Evolutionary conservation across 805 yeast genomes (phyloP).

Genomic region (Schwanniomyces vanrijiae): DNA sequence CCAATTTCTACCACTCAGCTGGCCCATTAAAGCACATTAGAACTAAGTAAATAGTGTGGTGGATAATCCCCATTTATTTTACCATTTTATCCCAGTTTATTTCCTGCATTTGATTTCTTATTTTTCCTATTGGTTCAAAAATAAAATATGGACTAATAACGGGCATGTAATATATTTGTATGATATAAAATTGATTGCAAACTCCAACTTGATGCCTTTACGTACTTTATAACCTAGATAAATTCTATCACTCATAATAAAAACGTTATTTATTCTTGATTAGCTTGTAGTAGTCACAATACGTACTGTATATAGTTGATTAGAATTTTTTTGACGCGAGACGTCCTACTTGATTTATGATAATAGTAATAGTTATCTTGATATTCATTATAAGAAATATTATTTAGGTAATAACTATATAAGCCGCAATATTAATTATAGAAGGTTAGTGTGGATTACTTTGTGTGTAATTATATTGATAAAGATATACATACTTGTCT

Average conservation of each 20-base stretch:
- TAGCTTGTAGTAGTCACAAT: neutral
- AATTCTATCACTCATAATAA: neutral
- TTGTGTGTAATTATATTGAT: neutral
- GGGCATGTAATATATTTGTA: neutral
- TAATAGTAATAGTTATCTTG: neutral
- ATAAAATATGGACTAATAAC: neutral
- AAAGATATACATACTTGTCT: neutral
- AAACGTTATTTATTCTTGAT: neutral
- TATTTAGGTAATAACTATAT: neutral
- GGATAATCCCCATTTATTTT: neutral
- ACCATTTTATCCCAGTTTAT: neutral
- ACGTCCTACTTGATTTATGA: neutral
- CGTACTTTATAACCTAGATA: neutral
- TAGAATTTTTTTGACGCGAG: neutral
- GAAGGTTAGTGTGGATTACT: neutral
- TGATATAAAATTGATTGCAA: neutral
- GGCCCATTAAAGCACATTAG: conserved; percentile 78
- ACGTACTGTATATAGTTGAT: neutral
- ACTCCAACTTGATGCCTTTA: neutral
- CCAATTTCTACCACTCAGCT: conserved; percentile 65
- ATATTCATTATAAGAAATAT: neutral
- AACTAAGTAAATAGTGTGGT: conserved; percentile 54
- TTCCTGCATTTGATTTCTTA: conserved; percentile 1
- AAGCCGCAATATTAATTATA: neutral
- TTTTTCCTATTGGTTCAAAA: neutral